These are phyloP conservation scores for Stylosanthes scabra DNA, from an alignment of 331 rosid species.

Conservation along the genomic window DNA sequence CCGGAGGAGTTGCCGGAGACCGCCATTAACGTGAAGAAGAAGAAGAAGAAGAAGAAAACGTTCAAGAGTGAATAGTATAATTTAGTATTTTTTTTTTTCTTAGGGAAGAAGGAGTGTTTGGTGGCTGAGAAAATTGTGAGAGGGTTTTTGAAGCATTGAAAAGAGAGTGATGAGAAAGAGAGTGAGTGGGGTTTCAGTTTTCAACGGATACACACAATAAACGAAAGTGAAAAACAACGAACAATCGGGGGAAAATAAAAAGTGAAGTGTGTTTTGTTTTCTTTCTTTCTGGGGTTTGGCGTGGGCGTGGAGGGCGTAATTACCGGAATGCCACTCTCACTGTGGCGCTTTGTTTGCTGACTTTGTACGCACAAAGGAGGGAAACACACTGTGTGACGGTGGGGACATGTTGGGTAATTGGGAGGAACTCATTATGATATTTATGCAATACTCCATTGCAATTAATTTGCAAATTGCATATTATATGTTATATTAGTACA, in stretches of 20 bases:
- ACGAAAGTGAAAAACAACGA: not conserved
- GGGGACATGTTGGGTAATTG: slow-evolving; percentile 8
- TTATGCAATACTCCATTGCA: no score
- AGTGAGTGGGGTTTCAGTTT: slow-evolving; percentile 47
- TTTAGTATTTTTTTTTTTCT: not conserved
- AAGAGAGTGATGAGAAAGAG: slow-evolving; percentile 1
- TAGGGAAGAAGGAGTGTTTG: slow-evolving; percentile 29
- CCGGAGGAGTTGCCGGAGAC: slow-evolving; percentile 44
- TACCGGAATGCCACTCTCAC: slow-evolving; percentile 57
- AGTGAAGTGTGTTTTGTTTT: not conserved
- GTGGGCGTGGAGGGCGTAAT: slow-evolving; percentile 10
- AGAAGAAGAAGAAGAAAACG: not conserved
- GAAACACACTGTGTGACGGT: slow-evolving; percentile 16
- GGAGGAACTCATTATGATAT: not conserved
- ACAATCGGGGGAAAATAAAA: not conserved
- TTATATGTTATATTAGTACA: no score
- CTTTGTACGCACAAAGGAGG: not conserved
- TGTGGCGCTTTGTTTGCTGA: not conserved
- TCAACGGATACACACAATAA: slow-evolving; percentile 60
- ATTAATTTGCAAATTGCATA: no score
- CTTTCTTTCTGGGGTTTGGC: slow-evolving; percentile 26
- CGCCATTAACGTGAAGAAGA: slow-evolving; percentile 49
- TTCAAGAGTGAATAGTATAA: not conserved
- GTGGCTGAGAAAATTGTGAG: slow-evolving; percentile 31
- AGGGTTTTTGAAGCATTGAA: slow-evolving; percentile 27